Percentiles rank a stretch among this genome's conserved stretches.
phyloP scores from a whole-genome alignment of 371 early-diverging fungal genomes.

The Coemansia sp. region DNA sequence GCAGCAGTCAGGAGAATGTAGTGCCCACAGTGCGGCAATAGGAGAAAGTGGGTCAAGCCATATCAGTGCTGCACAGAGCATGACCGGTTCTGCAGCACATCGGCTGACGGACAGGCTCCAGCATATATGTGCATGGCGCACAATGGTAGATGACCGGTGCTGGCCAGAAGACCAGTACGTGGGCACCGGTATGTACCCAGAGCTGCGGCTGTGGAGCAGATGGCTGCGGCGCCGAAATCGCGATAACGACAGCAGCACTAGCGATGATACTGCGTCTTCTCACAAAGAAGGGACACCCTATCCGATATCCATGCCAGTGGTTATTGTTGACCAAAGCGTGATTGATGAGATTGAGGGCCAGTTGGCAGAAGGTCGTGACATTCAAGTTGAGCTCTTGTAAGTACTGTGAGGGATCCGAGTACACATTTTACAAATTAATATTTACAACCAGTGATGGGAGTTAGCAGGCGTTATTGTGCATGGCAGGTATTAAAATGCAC shows the following conservation, averaged over 20 bases:
- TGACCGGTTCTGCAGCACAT: background rate
- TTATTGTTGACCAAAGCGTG: conserved; percentile 21
- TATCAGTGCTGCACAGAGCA: conserved; percentile 3
- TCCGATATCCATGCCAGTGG: conserved; percentile 34
- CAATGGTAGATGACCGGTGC: conserved; percentile 2
- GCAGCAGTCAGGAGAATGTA: background rate
- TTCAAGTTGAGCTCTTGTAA: conserved; percentile 32
- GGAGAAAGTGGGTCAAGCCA: background rate
- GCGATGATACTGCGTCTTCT: background rate
- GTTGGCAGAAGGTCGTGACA: conserved; percentile 21
- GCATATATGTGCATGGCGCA: conserved; percentile 14
- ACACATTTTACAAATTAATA: background rate
- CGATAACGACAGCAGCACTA: background rate
- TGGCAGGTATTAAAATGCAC: background rate
- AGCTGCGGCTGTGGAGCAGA: background rate
- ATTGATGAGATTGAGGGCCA: conserved; percentile 33
- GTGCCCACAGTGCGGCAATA: conserved; percentile 4
- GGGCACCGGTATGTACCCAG: background rate
- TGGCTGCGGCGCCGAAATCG: background rate
- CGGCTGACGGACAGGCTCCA: conserved; percentile 14
- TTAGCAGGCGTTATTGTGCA: conserved; percentile 1
- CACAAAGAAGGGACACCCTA: background rate
- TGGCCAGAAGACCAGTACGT: conserved; percentile 13
- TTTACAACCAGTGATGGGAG: background rate
- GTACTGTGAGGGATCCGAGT: background rate